Evolutionary conservation across 2,329 filamentous ascomycete species (phyloP).

Genomic region (Neonectria coccinea): DNA sequence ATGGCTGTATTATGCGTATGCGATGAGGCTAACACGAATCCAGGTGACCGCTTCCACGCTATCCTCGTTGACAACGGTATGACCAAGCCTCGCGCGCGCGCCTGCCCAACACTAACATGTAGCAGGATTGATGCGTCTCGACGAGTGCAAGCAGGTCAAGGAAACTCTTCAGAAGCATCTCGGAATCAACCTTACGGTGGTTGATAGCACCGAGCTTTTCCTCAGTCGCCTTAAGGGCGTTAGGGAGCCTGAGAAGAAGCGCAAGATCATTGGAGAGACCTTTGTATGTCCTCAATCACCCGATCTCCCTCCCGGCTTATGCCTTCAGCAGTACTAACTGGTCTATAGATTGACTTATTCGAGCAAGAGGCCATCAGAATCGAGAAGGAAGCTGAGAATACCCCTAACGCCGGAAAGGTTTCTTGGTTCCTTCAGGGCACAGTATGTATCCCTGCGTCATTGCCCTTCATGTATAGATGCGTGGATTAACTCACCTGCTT

Average conservation of each 20-base stretch:
- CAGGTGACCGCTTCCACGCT: slow-evolving; percentile 80
- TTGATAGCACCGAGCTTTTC: slow-evolving; percentile 83
- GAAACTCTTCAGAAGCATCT: slow-evolving; percentile 82
- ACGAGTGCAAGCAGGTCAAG: slow-evolving; percentile 87
- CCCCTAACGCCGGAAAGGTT: slow-evolving; percentile 77
- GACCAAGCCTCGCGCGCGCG: slow-evolving; percentile 27
- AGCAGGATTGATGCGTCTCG: slow-evolving; percentile 76
- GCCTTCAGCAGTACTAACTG: no score
- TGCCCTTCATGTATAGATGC: not conserved
- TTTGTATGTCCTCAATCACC: slow-evolving; percentile 36
- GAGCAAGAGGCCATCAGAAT: slow-evolving; percentile 58
- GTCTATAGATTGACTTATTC: no score
- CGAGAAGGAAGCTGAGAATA: slow-evolving; percentile 76
- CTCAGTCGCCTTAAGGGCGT: slow-evolving; percentile 81
- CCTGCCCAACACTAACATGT: slow-evolving; percentile 20
- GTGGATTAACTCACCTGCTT: slow-evolving; percentile 65
- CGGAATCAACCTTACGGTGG: slow-evolving; percentile 90
- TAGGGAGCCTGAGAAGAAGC: slow-evolving; percentile 83
- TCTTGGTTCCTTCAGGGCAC: slow-evolving; percentile 93
- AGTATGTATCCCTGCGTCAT: not conserved
- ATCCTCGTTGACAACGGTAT: slow-evolving; percentile 85
- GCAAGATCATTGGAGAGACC: slow-evolving; percentile 88
- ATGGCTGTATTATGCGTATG: no score
- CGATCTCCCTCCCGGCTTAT: no score
- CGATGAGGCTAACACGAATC: no score